Evolutionary conservation across 805 yeast genomes (phyloP), one percentile per base, ranked within the genome.

Genomic region (Huiozyma sinensis): DNA sequence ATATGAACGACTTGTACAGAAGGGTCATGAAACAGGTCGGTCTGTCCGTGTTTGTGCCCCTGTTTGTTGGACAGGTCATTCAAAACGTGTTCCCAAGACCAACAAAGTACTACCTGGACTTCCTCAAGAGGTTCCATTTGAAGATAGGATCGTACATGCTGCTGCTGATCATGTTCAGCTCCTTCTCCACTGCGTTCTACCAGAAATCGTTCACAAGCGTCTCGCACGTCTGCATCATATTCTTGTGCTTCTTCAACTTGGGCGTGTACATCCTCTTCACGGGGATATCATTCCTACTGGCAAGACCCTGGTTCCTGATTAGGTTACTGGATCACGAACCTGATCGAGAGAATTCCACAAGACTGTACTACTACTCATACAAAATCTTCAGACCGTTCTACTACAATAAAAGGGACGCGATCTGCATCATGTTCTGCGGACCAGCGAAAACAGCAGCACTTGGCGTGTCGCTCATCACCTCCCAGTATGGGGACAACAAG

Each of bases 401-500:
- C 61, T 83, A 83, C 61, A 70, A 71, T 53, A 75, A 80, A 51
- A 61, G 68, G 42, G 95, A 88, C 55, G 76, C 95, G 0, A 84
- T 85, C 33, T 72, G 89, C 9, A 73, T 88, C 41, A 74, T 87
- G 82, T 71, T 86, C 47, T 85, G 95, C 63, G 95, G 95, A 8
- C 90, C 95, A 5, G 95, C 96, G 2, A 88, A 87, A 61, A 87
- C 95, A 1, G 95, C 95, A 0, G 95, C 95, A 0, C 68, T 87
- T 42, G 96, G 95, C 33, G 95, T 87, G 4, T 83, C 95, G 1
- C 68, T 87, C 41, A 71, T 83, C n/a, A 71, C 88, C 1, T 76
- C 90, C 0, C 90, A 83, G 59, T 87, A 85, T 58, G 94, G 94
- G 11, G 63, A 75, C 5, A 55, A 71, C 38, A 76, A 74, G 52